Conservation (phyloP, 176 grass and related monocot genomes). For the Carex pumila region DNA sequence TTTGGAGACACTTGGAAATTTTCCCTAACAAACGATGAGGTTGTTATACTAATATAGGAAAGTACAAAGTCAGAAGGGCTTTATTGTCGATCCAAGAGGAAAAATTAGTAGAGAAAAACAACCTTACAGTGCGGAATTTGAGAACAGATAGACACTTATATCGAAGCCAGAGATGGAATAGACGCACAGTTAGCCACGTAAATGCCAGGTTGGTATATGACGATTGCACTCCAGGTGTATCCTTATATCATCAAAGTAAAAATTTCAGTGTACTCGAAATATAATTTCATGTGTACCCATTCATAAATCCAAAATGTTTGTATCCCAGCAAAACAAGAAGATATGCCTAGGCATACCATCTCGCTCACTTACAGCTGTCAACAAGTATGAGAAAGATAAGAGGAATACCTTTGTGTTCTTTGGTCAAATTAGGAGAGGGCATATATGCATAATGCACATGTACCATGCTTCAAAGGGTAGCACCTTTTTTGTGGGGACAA, state of each 20-base stretch:
- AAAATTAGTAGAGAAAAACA: slow-evolving; percentile 36
- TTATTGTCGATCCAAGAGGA: slow-evolving; percentile 4
- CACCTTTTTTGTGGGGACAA: not conserved
- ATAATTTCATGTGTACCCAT: not conserved
- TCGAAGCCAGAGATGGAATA: slow-evolving; percentile 88
- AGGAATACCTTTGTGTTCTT: not conserved
- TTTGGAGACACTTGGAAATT: not conserved
- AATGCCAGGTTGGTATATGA: slow-evolving; percentile 59
- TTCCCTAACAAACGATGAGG: not conserved
- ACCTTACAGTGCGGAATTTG: slow-evolving; percentile 90
- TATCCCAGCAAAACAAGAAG: slow-evolving; percentile 10
- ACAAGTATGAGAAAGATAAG: slow-evolving; percentile 13
- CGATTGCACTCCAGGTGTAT: slow-evolving; percentile 57
- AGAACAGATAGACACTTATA: slow-evolving; percentile 80
- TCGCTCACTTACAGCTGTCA: not conserved
- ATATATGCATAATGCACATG: not conserved
- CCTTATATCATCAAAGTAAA: slow-evolving; percentile 29
- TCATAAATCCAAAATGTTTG: slow-evolving; percentile 8
- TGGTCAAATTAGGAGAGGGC: not conserved
- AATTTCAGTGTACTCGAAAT: not conserved
- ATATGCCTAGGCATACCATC: not conserved
- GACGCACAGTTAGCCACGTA: slow-evolving; percentile 62
- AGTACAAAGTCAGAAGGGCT: not conserved
- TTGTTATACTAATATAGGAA: not conserved
- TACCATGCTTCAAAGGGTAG: not conserved